phyloP scores from a whole-genome alignment of 2,329 filamentous ascomycete genomes.

The Triangularia verruculosa region DNA sequence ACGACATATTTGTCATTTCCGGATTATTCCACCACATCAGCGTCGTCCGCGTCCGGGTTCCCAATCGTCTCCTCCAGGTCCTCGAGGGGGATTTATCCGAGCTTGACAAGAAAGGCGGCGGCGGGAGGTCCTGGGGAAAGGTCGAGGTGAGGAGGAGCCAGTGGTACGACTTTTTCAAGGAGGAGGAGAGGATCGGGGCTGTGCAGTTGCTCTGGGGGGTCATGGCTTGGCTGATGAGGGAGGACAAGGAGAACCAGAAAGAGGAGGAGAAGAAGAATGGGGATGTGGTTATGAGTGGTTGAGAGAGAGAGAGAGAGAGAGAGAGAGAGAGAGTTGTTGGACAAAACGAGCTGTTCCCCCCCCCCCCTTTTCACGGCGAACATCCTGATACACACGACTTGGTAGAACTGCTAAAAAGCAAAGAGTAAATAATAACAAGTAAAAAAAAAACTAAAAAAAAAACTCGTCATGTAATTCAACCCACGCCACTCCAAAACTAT shows the following conservation, averaged over 20 bases:
- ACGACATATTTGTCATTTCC: conserved; percentile 62
- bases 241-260: conserved; percentile 31
- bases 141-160: conserved; percentile 55
- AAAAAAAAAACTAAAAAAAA: too few species aligned
- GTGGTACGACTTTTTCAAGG: conserved; percentile 60
- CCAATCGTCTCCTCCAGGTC: conserved; percentile 49
- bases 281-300: conserved; percentile 29
- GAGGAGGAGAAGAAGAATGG: conserved; percentile 25
- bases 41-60: conserved; percentile 58
- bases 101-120: conserved; percentile 33
- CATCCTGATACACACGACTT: too few species aligned
- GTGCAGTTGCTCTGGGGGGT: conserved; percentile 58
- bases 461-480: not conserved
- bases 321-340: too few species aligned
- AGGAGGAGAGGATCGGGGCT: conserved; percentile 53
- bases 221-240: conserved; percentile 60
- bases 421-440: not conserved
- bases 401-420: too few species aligned
- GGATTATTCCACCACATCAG: conserved; percentile 61
- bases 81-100: conserved; percentile 43
- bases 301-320: not conserved
- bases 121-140: conserved; percentile 47
- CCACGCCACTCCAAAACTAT: not conserved
- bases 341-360: too few species aligned
- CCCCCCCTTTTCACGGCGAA: too few species aligned